These are phyloP conservation scores for Fusarium chuoi DNA, from an alignment of 2,329 filamentous ascomycete genomes.

Conservation along the genomic window DNA sequence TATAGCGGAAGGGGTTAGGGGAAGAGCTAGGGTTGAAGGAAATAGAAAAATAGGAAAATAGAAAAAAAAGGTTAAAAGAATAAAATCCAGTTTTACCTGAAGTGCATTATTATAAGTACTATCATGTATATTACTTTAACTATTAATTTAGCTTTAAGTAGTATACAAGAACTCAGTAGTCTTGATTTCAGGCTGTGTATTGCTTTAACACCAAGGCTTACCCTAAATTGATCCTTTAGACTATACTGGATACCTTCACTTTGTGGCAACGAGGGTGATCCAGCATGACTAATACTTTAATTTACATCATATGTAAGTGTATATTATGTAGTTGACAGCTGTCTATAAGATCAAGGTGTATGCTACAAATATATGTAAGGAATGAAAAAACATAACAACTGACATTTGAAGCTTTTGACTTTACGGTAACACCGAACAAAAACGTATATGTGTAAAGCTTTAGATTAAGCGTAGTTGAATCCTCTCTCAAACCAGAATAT, in stretches of 20 bases:
- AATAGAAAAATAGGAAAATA: not conserved
- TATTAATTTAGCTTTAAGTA: accelerated
- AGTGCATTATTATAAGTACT: not conserved
- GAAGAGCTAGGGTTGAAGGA: too few species aligned
- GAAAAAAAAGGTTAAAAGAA: not conserved
- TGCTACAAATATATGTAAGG: accelerated
- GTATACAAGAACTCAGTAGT: accelerated
- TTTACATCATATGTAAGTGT: not conserved
- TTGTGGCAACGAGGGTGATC: accelerated
- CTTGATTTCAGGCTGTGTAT: too few species aligned
- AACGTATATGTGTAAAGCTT: accelerated
- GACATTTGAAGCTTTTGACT: accelerated
- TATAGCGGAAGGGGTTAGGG: accelerated
- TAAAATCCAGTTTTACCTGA: not conserved
- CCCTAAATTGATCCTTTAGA: accelerated
- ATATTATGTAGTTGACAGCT: not conserved
- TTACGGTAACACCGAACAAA: not conserved
- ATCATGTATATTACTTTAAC: accelerated
- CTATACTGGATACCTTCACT: accelerated
- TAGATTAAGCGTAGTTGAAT: accelerated
- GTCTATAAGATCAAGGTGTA: not conserved
- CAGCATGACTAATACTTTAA: too few species aligned
- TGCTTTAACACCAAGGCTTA: not conserved
- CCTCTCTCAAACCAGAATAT: too few species aligned
- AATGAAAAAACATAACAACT: not conserved